Base-by-base conservation (phyloP, 306 rosid species). In the Rosa persica region DNA sequence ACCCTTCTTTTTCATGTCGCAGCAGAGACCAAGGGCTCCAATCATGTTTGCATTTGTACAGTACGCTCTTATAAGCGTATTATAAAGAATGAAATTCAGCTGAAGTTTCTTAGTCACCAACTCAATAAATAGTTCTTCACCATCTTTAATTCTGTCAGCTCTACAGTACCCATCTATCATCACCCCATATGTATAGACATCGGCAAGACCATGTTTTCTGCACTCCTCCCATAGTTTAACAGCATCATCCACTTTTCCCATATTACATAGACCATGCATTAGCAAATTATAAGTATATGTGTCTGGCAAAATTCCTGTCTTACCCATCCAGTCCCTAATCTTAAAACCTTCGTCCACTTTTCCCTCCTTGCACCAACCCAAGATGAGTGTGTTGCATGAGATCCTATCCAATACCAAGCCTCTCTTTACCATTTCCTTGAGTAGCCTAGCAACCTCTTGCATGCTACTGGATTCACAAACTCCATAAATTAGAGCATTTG, bases 361-460 rank as follows among this genome's bases (percentile, higher is more conserved):
- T 15, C 69, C 68, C 68, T 62, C 69, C 69, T 64, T 34, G 22
- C 69, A 30, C 42, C 69, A 64, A 15, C 43, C 43, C 9, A 16
- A 13, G 69, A 64, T 64, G 69, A 64, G 69, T 34, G 69, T 64
- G 20, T 64, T 64, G 69, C 69, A 64, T 64, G 69, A 30, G 69
- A 64, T 64, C 69, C n/a, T 64, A 64, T 64, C 69, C 43, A 64
- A 38, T 34, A 64, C 43, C 42, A 64, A 64, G 40, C 69, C 69
- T 64, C n/a, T 64, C 69, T 64, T 43, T 34, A 34, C 43, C 69
- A 34, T 64, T 64, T 64, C 43, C 69, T 64, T 64, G 43, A 64
- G 69, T 16, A 64, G 20, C 11, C n/a, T 64, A 34, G 69, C 43
- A 34, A 64, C 69, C 40, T 64, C 69, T 30, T 64, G 22, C 69